These are phyloP conservation scores for Pseudomassariella vexata DNA, from an alignment of 2,329 filamentous ascomycete genomes.

Conservation along the genomic window DNA sequence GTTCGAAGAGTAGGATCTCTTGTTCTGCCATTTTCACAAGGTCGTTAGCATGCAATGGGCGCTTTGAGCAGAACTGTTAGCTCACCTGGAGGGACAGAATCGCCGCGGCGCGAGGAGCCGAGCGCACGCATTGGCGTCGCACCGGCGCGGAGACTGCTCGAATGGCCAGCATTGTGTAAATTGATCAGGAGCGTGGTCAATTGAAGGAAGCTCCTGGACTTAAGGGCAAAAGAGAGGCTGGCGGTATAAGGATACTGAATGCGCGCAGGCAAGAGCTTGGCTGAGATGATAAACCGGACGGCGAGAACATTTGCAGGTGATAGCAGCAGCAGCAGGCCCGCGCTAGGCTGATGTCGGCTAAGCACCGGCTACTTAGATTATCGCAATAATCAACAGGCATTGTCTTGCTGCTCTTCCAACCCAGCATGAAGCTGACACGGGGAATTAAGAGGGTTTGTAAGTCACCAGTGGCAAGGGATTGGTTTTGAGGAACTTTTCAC, in stretches of 20 bases:
- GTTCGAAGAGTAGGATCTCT: conserved; percentile 58
- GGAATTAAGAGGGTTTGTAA: too few species aligned
- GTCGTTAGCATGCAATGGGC: conserved; percentile 6
- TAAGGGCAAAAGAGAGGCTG: conserved; percentile 9
- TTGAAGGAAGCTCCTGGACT: conserved; percentile 2
- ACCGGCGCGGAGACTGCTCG: conserved; percentile 71
- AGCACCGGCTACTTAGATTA: too few species aligned
- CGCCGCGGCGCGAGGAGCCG: conserved; percentile 51
- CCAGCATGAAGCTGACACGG: too few species aligned
- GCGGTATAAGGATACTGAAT: conserved; percentile 7
- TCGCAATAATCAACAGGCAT: too few species aligned
- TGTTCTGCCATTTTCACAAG: conserved; percentile 30
- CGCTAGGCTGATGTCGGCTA: too few species aligned
- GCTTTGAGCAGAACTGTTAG: conserved; percentile 11
- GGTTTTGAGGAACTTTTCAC: too few species aligned
- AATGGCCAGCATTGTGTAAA: conserved; percentile 71
- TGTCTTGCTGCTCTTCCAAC: too few species aligned
- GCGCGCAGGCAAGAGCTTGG: too few species aligned
- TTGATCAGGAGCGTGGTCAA: conserved; percentile 4
- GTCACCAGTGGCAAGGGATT: too few species aligned
- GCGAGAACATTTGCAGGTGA: too few species aligned
- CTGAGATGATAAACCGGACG: too few species aligned
- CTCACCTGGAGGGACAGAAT: conserved; percentile 52
- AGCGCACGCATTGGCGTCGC: conserved; percentile 72
- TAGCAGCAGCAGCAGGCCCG: too few species aligned